These are phyloP conservation scores for Exophiala sideris DNA, from an alignment of 2,329 filamentous ascomycete genomes.

Conservation along the genomic window DNA sequence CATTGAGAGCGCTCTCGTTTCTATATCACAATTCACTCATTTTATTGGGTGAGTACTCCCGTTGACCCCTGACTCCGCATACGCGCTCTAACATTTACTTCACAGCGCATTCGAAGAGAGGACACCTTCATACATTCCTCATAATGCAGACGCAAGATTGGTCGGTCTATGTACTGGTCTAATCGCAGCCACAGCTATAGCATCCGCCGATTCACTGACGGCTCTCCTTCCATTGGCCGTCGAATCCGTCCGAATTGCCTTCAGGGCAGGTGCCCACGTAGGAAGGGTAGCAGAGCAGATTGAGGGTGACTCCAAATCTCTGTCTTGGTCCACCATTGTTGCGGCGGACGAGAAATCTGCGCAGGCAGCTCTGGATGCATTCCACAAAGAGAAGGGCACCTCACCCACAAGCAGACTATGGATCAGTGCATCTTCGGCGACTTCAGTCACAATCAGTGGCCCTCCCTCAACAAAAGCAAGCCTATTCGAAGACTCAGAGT, in stretches of 20 bases:
- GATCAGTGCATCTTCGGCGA: conserved; percentile 57
- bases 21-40: conserved; percentile 42
- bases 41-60: conserved; percentile 41
- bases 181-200: conserved; percentile 41
- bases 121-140: conserved; percentile 39
- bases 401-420: conserved; percentile 53
- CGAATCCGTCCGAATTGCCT: conserved; percentile 42
- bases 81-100: conserved; percentile 17
- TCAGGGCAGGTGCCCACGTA: conserved; percentile 43
- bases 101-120: conserved; percentile 42
- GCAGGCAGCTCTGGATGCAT: conserved; percentile 27
- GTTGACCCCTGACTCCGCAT: not conserved
- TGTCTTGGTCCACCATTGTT: conserved; percentile 42
- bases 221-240: conserved; percentile 43
- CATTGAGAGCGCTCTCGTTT: conserved; percentile 43
- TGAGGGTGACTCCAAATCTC: conserved; percentile 31
- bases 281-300: conserved; percentile 37
- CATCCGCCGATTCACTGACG: conserved; percentile 39
- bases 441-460: conserved; percentile 59
- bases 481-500: conserved; percentile 47
- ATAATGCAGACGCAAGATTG: conserved; percentile 35
- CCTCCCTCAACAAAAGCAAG: conserved; percentile 53
- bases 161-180: conserved; percentile 45
- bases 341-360: conserved; percentile 34
- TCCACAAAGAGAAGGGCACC: conserved; percentile 42